Conservation (phyloP, 2,329 filamentous ascomycete species). For the Calonectria multiphialidica region DNA sequence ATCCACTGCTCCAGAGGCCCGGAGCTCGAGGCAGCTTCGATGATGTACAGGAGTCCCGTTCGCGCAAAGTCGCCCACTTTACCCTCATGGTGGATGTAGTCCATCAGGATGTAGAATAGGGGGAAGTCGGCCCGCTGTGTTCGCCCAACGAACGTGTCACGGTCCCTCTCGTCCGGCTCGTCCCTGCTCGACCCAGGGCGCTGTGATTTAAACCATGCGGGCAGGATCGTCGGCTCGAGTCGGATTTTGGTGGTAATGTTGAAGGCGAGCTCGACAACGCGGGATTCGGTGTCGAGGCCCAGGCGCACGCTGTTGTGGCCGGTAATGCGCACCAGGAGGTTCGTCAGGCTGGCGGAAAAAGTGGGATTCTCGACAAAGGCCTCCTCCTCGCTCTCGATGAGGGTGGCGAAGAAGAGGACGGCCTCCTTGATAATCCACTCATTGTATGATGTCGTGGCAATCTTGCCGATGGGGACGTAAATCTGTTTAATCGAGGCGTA, state of each 20-base stretch:
- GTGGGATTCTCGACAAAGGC: constrained; percentile 88
- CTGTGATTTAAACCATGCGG: constrained; percentile 87
- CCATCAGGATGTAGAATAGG: constrained; percentile 93
- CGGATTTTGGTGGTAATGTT: constrained; percentile 97
- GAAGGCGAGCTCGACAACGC: constrained; percentile 93
- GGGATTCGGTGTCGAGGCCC: constrained; percentile 84
- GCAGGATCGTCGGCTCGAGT: constrained; percentile 85
- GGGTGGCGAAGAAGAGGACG: constrained; percentile 87
- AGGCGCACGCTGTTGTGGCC: constrained; percentile 80
- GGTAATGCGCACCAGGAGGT: constrained; percentile 84
- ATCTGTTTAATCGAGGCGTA: constrained; percentile 90
- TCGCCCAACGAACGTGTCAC: constrained; percentile 84
- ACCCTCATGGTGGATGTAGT: constrained; percentile 96
- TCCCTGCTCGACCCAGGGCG: constrained; percentile 45
- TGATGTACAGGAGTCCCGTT: constrained; percentile 94
- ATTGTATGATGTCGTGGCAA: constrained; percentile 86
- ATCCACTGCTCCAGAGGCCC: constrained; percentile 92
- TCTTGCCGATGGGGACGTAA: constrained; percentile 89
- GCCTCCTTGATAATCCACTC: constrained; percentile 88
- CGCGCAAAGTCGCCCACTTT: constrained; percentile 95
- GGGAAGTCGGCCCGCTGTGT: constrained; percentile 95
- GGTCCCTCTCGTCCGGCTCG: constrained; percentile 66
- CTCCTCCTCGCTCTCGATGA: constrained; percentile 97
- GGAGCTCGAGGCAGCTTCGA: constrained; percentile 90
- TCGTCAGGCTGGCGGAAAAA: constrained; percentile 90